A percentile compares a stretch with the other conserved stretches of the same genome.
phyloP scores from a whole-genome alignment of 2,329 filamentous ascomycete species.

The Chalaropsis ovoidea region DNA sequence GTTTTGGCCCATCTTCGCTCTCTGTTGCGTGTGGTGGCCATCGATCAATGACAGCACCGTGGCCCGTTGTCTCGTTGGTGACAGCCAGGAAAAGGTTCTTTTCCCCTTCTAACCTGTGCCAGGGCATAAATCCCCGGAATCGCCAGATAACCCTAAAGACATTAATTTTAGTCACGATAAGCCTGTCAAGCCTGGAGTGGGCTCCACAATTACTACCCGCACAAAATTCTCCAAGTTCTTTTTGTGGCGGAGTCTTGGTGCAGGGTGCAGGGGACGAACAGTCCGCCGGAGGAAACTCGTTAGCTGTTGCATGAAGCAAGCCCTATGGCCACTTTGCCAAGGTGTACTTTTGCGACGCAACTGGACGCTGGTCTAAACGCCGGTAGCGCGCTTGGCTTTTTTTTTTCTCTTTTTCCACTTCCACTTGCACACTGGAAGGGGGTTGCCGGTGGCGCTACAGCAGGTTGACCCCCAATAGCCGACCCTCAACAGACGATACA shows the following conservation, averaged over 20 bases:
- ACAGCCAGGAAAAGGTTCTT: too few species aligned
- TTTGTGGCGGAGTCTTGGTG: neutral
- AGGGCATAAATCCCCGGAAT: neutral
- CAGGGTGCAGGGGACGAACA: neutral
- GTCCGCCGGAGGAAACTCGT: neutral
- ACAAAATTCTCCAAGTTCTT: neutral
- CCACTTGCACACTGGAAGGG: too few species aligned
- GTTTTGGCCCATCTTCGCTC: neutral
- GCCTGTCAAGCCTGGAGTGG: neutral
- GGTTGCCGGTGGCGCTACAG: too few species aligned
- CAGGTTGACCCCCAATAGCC: too few species aligned
- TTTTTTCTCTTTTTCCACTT: too few species aligned
- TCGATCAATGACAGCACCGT: too few species aligned
- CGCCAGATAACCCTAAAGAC: neutral
- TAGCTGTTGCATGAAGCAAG: neutral
- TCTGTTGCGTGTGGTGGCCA: too few species aligned
- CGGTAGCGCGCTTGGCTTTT: too few species aligned
- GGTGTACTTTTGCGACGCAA: neutral
- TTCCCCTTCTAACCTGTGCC: neutral
- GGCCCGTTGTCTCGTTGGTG: too few species aligned
- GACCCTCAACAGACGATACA: too few species aligned
- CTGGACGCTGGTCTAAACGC: neutral
- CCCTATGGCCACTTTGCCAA: neutral
- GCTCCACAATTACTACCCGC: too few species aligned
- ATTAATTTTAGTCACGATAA: neutral